phyloP scores from a whole-genome alignment of 2,329 filamentous ascomycete genomes.

The Aspergillus candidus region DNA sequence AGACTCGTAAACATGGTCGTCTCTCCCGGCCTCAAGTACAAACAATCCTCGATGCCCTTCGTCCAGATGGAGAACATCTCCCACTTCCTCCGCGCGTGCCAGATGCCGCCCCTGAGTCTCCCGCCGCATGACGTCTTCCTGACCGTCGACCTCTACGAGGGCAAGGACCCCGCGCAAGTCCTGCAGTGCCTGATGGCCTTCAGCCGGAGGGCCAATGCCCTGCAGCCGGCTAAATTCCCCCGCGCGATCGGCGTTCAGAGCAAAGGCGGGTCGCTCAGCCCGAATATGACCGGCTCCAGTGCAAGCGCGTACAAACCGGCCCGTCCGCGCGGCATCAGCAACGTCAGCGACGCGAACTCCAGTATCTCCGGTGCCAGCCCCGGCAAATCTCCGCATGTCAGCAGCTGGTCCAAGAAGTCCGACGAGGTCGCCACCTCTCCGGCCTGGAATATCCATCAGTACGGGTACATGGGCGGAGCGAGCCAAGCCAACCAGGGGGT shows the following conservation, averaged over 20 bases:
- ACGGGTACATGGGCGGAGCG: constrained; percentile 95
- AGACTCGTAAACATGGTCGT: constrained; percentile 79
- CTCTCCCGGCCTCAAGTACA: constrained; percentile 77
- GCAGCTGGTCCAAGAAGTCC: constrained; percentile 81
- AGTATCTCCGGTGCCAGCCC: constrained; percentile 51
- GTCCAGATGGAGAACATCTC: constrained; percentile 99
- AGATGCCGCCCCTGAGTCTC: constrained; percentile 75
- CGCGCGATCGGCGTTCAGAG: constrained; percentile 68
- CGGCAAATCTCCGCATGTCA: constrained; percentile 59
- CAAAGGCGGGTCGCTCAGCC: constrained; percentile 55
- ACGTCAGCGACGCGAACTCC: constrained; percentile 42
- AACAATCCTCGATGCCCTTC: constrained; percentile 90
- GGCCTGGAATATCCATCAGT: constrained; percentile 98
- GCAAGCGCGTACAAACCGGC: constrained; percentile 38
- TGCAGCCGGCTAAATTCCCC: constrained; percentile 69
- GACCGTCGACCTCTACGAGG: constrained; percentile 92
- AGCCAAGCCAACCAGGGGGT: constrained; percentile 94
- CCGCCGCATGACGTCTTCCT: constrained; percentile 93
- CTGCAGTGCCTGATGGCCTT: constrained; percentile 88
- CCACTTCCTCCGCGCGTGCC: constrained; percentile 85
- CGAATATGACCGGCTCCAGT: constrained; percentile 60
- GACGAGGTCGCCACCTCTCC: constrained; percentile 77
- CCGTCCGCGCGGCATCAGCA: constrained; percentile 47
- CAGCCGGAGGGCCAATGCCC: constrained; percentile 72
- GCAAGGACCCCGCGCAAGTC: constrained; percentile 93